Evolutionary conservation across 768 basidiomycete species (phyloP), one percentile per base, ranked within the genome.

Genomic region (Amylocystis lapponica): DNA sequence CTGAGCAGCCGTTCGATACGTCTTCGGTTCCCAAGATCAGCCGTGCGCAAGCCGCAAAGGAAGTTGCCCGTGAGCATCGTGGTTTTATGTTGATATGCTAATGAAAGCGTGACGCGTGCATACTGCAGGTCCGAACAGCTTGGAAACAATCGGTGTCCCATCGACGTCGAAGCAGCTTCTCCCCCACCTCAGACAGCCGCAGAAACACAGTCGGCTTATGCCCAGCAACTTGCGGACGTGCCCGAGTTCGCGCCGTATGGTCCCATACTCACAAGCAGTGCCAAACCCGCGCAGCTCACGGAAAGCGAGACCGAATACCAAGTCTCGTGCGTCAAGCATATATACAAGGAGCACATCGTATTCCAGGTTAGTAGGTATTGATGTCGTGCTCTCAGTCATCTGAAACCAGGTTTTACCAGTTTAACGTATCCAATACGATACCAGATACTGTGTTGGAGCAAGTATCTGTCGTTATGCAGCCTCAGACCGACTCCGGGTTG

Each of bases 261-360:
- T 9, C 64, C 85, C 37, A 79, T 96, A 39, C 72, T 94, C 58
- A 91, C 84, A 66, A 97, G 91, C 73, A 88, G 80, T 50, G 50
- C 75, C 27, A 88, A 81, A 52, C 82, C 86, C 10, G 66, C 75
- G 19, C 87, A 85, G 49, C 80, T 98, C 45, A 98, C 96, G 12
- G 96, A 99, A 67, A 86, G 79, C 56, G 96, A 97, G 67, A 98
- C 93, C 4, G 96, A 98, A 66, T 99, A 98, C 60, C 92, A 96
- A 58, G 95, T 97, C 36, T 81, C 86, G 9, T 90, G 89, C 54
- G 89, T 96, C 65, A 98, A 97, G 68, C 96, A 99, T 63, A 79
- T 97, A 45, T 99, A 92, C 77, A 83, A 81, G 60, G 89, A 92
- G 48, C 90, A 97, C 59, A 63, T 98, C 46, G 94, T 99, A 31